Conservation (phyloP, 2,329 filamentous ascomycete species). For the Amylocarpus encephaloides region DNA sequence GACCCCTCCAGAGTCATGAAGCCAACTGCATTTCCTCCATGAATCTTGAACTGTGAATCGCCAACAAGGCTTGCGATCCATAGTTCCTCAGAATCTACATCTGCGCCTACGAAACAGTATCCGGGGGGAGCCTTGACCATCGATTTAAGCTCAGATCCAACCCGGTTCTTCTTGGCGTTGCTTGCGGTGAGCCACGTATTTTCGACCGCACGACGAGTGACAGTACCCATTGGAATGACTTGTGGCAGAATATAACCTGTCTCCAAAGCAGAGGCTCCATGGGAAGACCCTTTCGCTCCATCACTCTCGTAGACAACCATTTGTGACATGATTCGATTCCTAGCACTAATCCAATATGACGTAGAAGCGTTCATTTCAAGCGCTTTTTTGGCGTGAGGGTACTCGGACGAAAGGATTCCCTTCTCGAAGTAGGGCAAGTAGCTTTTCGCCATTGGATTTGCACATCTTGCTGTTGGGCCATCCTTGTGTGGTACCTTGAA, state of each 20-base stretch:
- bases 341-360: slow-evolving; percentile 97
- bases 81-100: slow-evolving; percentile 94
- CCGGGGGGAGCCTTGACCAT: slow-evolving; percentile 91
- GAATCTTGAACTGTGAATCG: slow-evolving; percentile 88
- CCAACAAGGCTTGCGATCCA: slow-evolving; percentile 97
- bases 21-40: slow-evolving; percentile 93
- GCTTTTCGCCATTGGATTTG: slow-evolving; percentile 82
- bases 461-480: slow-evolving; percentile 76
- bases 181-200: slow-evolving; percentile 98
- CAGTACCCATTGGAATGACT: slow-evolving; percentile 96
- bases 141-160: slow-evolving; percentile 93
- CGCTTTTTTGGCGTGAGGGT: slow-evolving; percentile 84
- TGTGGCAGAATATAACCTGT: slow-evolving; percentile 89
- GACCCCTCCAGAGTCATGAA: slow-evolving; percentile 99
- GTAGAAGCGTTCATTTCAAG: slow-evolving; percentile 98
- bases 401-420: slow-evolving; percentile 81
- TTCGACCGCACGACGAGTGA: slow-evolving; percentile 88
- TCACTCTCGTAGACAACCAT: slow-evolving; percentile 85
- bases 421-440: slow-evolving; percentile 90
- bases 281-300: slow-evolving; percentile 26
- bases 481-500: slow-evolving; percentile 97
- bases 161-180: slow-evolving; percentile 92
- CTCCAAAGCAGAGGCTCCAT: slow-evolving; percentile 17
- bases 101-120: slow-evolving; percentile 90
- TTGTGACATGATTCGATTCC: slow-evolving; percentile 89